These are phyloP conservation scores for Pichia sporocuriosa DNA, from an alignment of 805 yeast genomes.

Conservation along the genomic window DNA sequence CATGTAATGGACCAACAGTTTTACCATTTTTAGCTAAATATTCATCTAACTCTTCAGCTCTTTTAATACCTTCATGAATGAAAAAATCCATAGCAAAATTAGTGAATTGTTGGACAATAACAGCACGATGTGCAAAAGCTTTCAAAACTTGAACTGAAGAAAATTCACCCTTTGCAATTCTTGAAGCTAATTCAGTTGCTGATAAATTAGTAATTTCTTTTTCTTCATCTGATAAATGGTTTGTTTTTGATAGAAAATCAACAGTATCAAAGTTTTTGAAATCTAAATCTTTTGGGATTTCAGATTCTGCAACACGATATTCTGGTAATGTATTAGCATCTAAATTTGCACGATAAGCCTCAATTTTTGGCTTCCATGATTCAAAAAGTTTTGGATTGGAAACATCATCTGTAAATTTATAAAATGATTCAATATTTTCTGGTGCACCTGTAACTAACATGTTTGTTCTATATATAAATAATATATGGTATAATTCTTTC, in stretches of 20 bases:
- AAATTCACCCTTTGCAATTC: constrained; percentile 41
- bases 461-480: too few relatives aligned
- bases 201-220: constrained; percentile 37
- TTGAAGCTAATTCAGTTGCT: constrained; percentile 35
- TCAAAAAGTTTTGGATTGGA: constrained; percentile 35
- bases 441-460: constrained; percentile 22
- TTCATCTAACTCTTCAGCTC: constrained; percentile 54
- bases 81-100: constrained; percentile 47
- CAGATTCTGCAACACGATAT: constrained; percentile 26
- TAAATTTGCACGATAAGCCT: constrained; percentile 32
- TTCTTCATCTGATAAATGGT: constrained; percentile 30
- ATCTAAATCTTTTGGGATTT: constrained; percentile 31
- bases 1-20: constrained; percentile 61
- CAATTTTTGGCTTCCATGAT: constrained; percentile 41
- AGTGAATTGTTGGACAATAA: constrained; percentile 57
- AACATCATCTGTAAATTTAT: constrained; percentile 28
- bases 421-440: constrained; percentile 21
- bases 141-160: constrained; percentile 46
- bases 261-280: constrained; percentile 31
- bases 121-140: constrained; percentile 62
- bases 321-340: constrained; percentile 22
- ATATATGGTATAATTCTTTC: too few relatives aligned
- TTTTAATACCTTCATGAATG: constrained; percentile 52
- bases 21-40: constrained; percentile 41
- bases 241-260: constrained; percentile 30